Conservation (phyloP, 441 rosid genomes). For the Aquilaria agallochum region DNA sequence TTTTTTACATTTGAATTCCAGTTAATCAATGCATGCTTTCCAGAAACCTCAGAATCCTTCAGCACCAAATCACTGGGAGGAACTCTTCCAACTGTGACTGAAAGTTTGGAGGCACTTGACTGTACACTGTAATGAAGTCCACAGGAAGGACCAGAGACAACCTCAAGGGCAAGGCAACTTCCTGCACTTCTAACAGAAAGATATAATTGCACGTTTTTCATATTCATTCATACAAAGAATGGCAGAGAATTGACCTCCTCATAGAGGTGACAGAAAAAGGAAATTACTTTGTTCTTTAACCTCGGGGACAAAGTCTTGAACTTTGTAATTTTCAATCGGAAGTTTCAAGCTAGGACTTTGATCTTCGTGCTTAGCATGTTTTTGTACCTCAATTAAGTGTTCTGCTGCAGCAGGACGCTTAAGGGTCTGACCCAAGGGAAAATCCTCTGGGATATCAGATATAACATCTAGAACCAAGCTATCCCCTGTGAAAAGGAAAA, state of each 20-base stretch:
- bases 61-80: constrained; percentile 64
- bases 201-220: constrained; percentile 49
- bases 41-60: constrained; percentile 90
- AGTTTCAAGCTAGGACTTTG: constrained; percentile 26
- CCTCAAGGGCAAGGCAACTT: constrained; percentile 81
- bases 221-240: constrained; percentile 19
- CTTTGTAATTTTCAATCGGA: constrained; percentile 29
- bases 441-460: constrained; percentile 52
- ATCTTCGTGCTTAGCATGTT: constrained; percentile 29
- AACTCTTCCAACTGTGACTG: constrained; percentile 84
- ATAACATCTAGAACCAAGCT: constrained; percentile 59
- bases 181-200: constrained; percentile 86
- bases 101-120: constrained; percentile 72
- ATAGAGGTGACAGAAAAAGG: constrained; percentile 23
- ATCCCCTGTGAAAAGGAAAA: constrained; percentile 40
- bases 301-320: constrained; percentile 28
- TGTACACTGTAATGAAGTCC: constrained; percentile 51
- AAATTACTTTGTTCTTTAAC: constrained; percentile 63
- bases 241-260: constrained; percentile 20
- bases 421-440: constrained; percentile 64
- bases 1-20: constrained; percentile 76
- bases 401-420: constrained; percentile 35
- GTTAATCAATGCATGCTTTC: constrained; percentile 92
- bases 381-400: constrained; percentile 37
- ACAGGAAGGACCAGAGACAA: constrained; percentile 75